Base-by-base conservation (phyloP, 177 flowering plant species). In the Telopea speciosissima region DNA sequence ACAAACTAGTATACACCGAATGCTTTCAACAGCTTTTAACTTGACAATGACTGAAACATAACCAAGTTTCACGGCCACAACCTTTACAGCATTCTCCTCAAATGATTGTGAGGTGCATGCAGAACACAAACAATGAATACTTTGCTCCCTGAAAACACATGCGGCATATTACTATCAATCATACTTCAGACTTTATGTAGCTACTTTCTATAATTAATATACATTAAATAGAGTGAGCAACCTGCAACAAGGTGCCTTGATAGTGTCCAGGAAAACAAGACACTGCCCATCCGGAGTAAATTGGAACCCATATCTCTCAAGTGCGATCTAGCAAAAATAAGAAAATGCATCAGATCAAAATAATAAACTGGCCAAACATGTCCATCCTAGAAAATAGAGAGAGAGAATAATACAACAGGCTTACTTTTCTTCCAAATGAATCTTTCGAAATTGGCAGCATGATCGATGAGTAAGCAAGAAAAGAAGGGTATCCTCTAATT, bases 191-290 rank as follows among this genome's bases (percentile, higher is more conserved):
- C n/a, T 42, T 26, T 31, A 65, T 62, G 68, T 25, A 70, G 28
- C 3, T 40, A 63, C 60, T 14, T 24, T 72, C 24, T n/a, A 24
- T 24, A 59, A 24, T 21, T 23, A 33, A 31, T 26, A 66, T n/a
- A 36, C 62, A 72, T 12, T 63, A 23, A 74, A 69, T 28, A 26
- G 54, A 61, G 21, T 65, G 23, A 63, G 63, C 24, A 81, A 96
- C 99, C 99, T 93, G 92, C 99, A 96, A 67, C 69, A 79, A 72
- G 99, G 93, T 68, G 83, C 83, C 81, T 73, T 86, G 25, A 91
- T 79, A 75, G 80, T 76, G 78, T 79, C 84, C 24, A 83, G 79
- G 24, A 89, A 58, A 58, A 58, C 61, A 58, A 58, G 61, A n/a
- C 22, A 58, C 8, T 58, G 23, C 25, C 84, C 89, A 83, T 85